Conservation (phyloP, 768 basidiomycete species). For the Mycena albidolilacea region DNA sequence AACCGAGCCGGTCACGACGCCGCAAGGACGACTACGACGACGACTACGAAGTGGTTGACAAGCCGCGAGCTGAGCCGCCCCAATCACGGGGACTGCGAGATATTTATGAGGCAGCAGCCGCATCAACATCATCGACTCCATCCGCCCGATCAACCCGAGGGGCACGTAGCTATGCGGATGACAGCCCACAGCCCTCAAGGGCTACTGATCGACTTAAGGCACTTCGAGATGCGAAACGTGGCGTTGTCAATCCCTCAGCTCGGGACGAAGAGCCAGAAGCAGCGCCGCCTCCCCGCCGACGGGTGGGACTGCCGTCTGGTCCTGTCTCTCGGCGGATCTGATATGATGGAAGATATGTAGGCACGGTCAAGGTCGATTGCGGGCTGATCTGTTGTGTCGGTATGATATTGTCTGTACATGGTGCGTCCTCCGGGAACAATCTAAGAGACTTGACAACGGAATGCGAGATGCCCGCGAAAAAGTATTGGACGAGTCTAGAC, state of each 20-base stretch:
- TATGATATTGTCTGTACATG: slow-evolving; percentile 6
- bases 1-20: slow-evolving; percentile 36
- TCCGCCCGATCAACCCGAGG: slow-evolving; percentile 34
- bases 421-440: slow-evolving; percentile 16
- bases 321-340: slow-evolving; percentile 44
- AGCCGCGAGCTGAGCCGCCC: slow-evolving; percentile 35
- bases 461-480: not conserved
- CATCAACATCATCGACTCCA: slow-evolving; percentile 27
- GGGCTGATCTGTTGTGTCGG: slow-evolving; percentile 6
- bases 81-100: slow-evolving; percentile 53
- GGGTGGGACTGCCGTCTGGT: slow-evolving; percentile 54
- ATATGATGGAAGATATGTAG: slow-evolving; percentile 37
- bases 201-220: slow-evolving; percentile 65
- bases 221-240: slow-evolving; percentile 65
- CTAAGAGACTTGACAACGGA: slow-evolving; percentile 17
- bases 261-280: slow-evolving; percentile 32
- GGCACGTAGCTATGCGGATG: slow-evolving; percentile 38
- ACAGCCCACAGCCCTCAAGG: slow-evolving; percentile 48
- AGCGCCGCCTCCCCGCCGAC: slow-evolving; percentile 35
- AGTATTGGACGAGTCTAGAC: not conserved
- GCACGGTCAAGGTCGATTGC: no score
- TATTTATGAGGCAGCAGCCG: slow-evolving; percentile 52
- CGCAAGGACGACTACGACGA: slow-evolving; percentile 38
- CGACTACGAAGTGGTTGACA: slow-evolving; percentile 32
- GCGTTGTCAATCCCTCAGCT: slow-evolving; percentile 36